Conservation (phyloP, 805 yeast genomes). For the Ogataea chonburiensis region DNA sequence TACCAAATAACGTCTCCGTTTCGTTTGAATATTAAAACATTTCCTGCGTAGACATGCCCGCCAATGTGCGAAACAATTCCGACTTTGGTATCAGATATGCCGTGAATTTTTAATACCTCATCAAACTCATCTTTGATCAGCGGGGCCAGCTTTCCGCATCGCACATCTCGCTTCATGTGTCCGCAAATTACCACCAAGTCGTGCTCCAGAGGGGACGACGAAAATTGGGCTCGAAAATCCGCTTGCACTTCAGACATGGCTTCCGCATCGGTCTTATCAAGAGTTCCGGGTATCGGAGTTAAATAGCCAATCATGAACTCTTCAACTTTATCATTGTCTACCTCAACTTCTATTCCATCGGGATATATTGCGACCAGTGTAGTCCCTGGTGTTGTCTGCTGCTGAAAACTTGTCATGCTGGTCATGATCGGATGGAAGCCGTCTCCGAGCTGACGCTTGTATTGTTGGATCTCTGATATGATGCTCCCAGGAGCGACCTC, state of each 20-base stretch:
- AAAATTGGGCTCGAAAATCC: slow-evolving; percentile 17
- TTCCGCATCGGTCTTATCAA: slow-evolving; percentile 9
- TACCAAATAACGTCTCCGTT: slow-evolving; percentile 63
- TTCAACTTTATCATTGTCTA: slow-evolving; percentile 26
- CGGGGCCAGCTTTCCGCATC: slow-evolving; percentile 73
- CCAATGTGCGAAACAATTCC: slow-evolving; percentile 77
- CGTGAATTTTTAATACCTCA: slow-evolving; percentile 37
- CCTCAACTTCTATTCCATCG: slow-evolving; percentile 44
- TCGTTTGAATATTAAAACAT: slow-evolving; percentile 55
- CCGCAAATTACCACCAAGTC: slow-evolving; percentile 61
- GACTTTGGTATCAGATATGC: slow-evolving; percentile 27
- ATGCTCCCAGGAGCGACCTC: slow-evolving; percentile 48
- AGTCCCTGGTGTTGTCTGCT: slow-evolving; percentile 26
- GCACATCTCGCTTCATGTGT: slow-evolving; percentile 56
- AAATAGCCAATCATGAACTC: slow-evolving; percentile 44
- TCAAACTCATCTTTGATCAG: slow-evolving; percentile 50
- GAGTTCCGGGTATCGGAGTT: slow-evolving; percentile 33
- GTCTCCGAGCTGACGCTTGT: slow-evolving; percentile 36
- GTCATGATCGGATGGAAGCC: slow-evolving; percentile 51
- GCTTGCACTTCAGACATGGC: slow-evolving; percentile 11
- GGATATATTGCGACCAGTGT: slow-evolving; percentile 43
- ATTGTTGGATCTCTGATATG: slow-evolving; percentile 38
- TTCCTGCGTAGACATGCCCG: slow-evolving; percentile 87
- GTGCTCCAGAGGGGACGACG: slow-evolving; percentile 12
- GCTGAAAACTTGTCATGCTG: slow-evolving; percentile 42